Evolutionary conservation across 1,284 basidiomycete species (phyloP).

Genomic region (Naganishia liquefaciens): DNA sequence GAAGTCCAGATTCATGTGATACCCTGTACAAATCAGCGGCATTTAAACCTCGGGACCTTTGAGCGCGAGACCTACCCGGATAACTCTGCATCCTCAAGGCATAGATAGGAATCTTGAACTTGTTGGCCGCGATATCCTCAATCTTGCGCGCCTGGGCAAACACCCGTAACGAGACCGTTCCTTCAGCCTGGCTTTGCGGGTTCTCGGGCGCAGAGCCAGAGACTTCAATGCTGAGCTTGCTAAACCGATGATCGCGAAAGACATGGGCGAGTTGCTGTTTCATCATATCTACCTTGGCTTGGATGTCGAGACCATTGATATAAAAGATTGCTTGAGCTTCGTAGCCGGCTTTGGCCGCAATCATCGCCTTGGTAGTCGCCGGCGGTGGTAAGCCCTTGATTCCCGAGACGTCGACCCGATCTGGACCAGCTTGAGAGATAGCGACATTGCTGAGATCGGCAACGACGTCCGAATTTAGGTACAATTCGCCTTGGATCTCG

Average conservation of each 20-base stretch:
- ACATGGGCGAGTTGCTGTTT: slow-evolving; percentile 35
- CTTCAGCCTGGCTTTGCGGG: slow-evolving; percentile 36
- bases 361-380: slow-evolving; percentile 40
- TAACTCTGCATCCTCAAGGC: slow-evolving; percentile 31
- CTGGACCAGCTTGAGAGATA: slow-evolving; percentile 32
- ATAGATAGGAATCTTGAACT: slow-evolving; percentile 36
- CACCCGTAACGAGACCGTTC: slow-evolving; percentile 38
- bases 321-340: slow-evolving; percentile 38
- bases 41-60: background rate
- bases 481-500: slow-evolving; percentile 37
- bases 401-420: slow-evolving; percentile 38
- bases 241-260: slow-evolving; percentile 24
- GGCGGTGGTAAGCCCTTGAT: slow-evolving; percentile 39
- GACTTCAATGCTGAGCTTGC: slow-evolving; percentile 37
- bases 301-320: slow-evolving; percentile 37
- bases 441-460: slow-evolving; percentile 37
- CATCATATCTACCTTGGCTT: slow-evolving; percentile 37
- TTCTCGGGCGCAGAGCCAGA: slow-evolving; percentile 36
- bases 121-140: slow-evolving; percentile 37
- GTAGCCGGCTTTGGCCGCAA: slow-evolving; percentile 39
- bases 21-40: slow-evolving; percentile 5
- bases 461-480: slow-evolving; percentile 42
- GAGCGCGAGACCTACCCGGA: slow-evolving; percentile 7
- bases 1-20: slow-evolving; percentile 30
- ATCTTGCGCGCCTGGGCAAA: slow-evolving; percentile 36